Evolutionary conservation across 305 asterid species (phyloP).

Genomic region (Fraxinus latifolia): DNA sequence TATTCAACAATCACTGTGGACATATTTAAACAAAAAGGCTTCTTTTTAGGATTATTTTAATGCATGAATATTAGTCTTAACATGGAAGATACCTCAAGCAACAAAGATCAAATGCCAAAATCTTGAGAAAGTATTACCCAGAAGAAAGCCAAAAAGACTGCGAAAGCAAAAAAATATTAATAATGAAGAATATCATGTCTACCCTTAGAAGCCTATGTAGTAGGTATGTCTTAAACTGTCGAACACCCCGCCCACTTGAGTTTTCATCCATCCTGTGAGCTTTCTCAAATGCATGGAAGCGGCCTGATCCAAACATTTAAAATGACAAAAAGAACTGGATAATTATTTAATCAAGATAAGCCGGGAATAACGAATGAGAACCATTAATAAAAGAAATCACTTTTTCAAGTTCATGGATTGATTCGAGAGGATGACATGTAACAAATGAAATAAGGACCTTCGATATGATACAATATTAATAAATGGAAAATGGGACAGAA

Average conservation of each 20-base stretch:
- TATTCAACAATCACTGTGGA: not conserved
- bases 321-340: slow-evolving; percentile 14
- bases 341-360: slow-evolving; percentile 8
- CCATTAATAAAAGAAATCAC: not conserved
- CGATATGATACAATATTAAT: not conserved
- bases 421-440: not conserved
- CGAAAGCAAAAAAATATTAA: slow-evolving; percentile 13
- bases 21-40: not conserved
- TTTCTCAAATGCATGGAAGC: slow-evolving; percentile 95
- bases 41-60: not conserved
- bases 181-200: slow-evolving; percentile 27
- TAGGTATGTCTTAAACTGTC: slow-evolving; percentile 92
- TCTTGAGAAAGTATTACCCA: not conserved
- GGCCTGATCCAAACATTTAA: slow-evolving; percentile 49
- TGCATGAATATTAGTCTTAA: not conserved
- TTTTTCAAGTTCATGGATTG: not conserved
- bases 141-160: slow-evolving; percentile 5
- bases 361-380: not conserved
- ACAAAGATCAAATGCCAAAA: slow-evolving; percentile 3
- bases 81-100: not conserved
- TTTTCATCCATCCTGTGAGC: slow-evolving; percentile 85
- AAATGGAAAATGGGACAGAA: not conserved
- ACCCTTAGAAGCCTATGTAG: slow-evolving; percentile 83
- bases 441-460: not conserved
- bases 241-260: slow-evolving; percentile 92